Evolutionary conservation across 2,329 filamentous ascomycete species (phyloP), one percentile per base, ranked within the genome.

Genomic region (Xylariaceae sp.): DNA sequence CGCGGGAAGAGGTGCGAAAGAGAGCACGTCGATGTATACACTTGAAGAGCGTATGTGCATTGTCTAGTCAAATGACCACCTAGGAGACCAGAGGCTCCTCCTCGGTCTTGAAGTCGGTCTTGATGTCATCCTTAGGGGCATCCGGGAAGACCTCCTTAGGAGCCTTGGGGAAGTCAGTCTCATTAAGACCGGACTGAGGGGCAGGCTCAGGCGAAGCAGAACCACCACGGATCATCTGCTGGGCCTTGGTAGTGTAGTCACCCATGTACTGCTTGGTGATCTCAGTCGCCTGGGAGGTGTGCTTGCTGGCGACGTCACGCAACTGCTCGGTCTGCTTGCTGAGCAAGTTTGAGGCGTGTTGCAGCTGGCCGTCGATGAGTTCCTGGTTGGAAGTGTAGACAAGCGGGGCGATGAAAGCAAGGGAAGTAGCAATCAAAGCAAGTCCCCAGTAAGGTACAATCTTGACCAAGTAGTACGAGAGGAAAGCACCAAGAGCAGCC

Each of bases 361-460:
- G 71, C 58, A 87, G 65, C 59, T 86, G 78, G 56, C 75, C 67
- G 62, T 87, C 84, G 60, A 87, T 87, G 50, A 86, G 68, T 70
- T 87, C 83, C 72, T 86, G 75, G 76, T 87, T 87, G 61, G 75
- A 75, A 59, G 75, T 76, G 71, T 87, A 87, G 64, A 86, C 62
- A 45, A 87, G 74, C 30, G 84, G 84, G 11, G 72, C 74, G 51
- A 84, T 72, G 73, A 87, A 87, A 51, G 78, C 62, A 44, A 81
- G 66, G 11, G 80, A 80, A 51, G 80, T 81, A 55, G 70, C 72
- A 59, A 86, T 73, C 56, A 87, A 68, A 42, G 81, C 73, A 56
- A 87, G 78, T 33, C 81, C 83, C 84, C 84, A 87, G 73, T 85
- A 79, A 33, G 84, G 84, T 42, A 87, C 77, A 53, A 87, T 72